phyloP scores from a whole-genome alignment of 208 protist species.

The Wallacemonas sp. region DNA sequence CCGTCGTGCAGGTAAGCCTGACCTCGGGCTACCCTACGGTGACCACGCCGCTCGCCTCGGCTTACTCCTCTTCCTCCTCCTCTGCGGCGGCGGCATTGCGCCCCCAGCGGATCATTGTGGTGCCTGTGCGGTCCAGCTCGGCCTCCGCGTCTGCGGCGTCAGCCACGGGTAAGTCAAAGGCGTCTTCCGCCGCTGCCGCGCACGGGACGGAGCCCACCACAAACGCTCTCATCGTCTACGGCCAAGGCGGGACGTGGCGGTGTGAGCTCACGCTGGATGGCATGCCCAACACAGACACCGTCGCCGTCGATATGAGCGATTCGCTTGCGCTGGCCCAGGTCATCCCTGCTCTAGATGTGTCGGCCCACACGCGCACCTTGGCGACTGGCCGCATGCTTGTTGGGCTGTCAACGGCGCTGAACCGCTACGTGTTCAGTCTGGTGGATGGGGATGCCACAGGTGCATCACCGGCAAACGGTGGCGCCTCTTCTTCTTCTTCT shows the following conservation, averaged over 20 bases:
- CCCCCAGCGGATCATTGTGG: not conserved
- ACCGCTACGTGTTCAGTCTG: constrained; percentile 26
- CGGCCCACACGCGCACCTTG: too few species aligned
- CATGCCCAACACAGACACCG: constrained; percentile 48
- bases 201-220: not conserved
- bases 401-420: constrained; percentile 5
- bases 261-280: constrained; percentile 48
- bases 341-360: not conserved
- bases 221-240: constrained; percentile 39
- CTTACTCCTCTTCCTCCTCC: not conserved
- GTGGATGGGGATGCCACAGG: constrained; percentile 4
- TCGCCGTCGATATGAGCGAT: constrained; percentile 14
- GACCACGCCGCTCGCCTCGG: not conserved
- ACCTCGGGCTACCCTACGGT: constrained; percentile 56
- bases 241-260: too few species aligned
- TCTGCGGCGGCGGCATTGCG: not conserved
- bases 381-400: not conserved
- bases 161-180: too few species aligned
- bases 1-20: constrained; percentile 57
- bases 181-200: too few species aligned
- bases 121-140: not conserved
- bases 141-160: too few species aligned
- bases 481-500: not conserved
- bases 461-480: not conserved
- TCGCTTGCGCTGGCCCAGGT: not conserved